These are phyloP conservation scores for Phylloporus sp. DNA, from an alignment of 1,284 basidiomycete species.

Conservation along the genomic window DNA sequence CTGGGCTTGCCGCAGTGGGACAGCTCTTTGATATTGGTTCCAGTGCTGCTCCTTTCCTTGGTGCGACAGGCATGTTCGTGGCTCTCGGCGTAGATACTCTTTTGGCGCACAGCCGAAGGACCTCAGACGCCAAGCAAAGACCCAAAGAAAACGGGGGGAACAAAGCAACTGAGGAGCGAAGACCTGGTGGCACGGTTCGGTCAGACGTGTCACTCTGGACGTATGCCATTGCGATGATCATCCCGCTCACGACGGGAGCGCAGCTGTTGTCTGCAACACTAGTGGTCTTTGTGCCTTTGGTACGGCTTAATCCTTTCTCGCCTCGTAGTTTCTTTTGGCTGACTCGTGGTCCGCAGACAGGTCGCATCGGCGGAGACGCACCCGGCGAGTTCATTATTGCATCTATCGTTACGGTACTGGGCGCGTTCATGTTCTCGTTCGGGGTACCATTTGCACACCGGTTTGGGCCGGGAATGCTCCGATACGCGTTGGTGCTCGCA, in stretches of 20 bases:
- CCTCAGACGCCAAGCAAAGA: not conserved
- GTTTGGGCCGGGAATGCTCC: constrained; percentile 57
- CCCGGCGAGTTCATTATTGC: constrained; percentile 93
- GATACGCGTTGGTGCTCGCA: constrained; percentile 51
- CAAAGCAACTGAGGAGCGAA: not conserved
- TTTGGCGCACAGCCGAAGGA: constrained; percentile 22
- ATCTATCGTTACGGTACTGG: constrained; percentile 65
- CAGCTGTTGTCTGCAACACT: constrained; percentile 75
- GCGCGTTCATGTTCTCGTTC: constrained; percentile 67
- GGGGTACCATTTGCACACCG: constrained; percentile 78
- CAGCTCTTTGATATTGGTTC: constrained; percentile 74
- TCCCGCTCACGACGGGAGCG: constrained; percentile 70
- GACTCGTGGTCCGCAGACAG: constrained; percentile 51
- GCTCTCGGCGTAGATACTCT: constrained; percentile 58
- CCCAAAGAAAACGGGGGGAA: constrained; percentile 5
- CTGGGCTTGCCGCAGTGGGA: constrained; percentile 51
- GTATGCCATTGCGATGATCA: constrained; percentile 67
- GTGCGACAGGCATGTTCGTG: constrained; percentile 54
- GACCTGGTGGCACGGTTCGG: constrained; percentile 5
- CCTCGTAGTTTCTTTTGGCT: not conserved
- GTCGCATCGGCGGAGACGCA: constrained; percentile 74
- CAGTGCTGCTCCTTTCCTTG: constrained; percentile 67
- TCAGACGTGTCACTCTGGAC: constrained; percentile 56
- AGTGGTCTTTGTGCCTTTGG: constrained; percentile 93
- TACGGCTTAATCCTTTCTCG: constrained; percentile 42